Conservation (phyloP, 805 yeast species). For the Blastobotrys attinorum region DNA sequence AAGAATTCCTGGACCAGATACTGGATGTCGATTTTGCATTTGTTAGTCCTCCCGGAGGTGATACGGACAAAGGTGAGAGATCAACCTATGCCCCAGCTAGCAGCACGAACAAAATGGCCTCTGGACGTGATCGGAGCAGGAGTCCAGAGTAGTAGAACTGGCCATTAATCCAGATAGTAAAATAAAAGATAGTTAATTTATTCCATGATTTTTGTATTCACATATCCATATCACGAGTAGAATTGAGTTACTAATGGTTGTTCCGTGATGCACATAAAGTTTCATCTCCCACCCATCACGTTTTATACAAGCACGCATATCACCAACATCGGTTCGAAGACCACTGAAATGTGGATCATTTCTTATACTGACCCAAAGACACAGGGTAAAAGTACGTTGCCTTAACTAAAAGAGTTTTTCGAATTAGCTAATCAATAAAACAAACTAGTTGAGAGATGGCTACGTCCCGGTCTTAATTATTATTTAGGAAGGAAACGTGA, state of each 20-base stretch:
- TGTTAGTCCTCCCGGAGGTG: slow-evolving; percentile 22
- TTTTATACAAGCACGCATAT: not conserved
- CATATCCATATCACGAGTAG: not conserved
- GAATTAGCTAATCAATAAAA: not conserved
- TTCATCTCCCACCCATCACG: no score
- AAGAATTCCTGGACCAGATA: slow-evolving; percentile 29
- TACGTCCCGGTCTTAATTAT: not conserved
- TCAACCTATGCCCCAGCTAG: not conserved
- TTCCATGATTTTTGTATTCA: not conserved
- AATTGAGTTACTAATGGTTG: no score
- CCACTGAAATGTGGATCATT: not conserved
- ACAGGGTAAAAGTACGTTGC: not conserved
- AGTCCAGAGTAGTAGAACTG: slow-evolving; percentile 2
- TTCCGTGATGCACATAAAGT: no score
- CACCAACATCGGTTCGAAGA: not conserved
- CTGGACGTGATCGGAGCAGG: slow-evolving; percentile 1
- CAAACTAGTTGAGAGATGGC: not conserved
- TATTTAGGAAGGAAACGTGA: not conserved
- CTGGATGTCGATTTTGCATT: slow-evolving; percentile 35
- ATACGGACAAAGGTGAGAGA: no score
- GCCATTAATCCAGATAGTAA: no score
- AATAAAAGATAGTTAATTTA: no score
- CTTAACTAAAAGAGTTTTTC: not conserved
- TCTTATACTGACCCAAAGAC: not conserved
- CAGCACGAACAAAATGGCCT: not conserved